Evolutionary conservation across 1,139 yeast species (phyloP).

Genomic region (Protomyces arabidopsidicola): DNA sequence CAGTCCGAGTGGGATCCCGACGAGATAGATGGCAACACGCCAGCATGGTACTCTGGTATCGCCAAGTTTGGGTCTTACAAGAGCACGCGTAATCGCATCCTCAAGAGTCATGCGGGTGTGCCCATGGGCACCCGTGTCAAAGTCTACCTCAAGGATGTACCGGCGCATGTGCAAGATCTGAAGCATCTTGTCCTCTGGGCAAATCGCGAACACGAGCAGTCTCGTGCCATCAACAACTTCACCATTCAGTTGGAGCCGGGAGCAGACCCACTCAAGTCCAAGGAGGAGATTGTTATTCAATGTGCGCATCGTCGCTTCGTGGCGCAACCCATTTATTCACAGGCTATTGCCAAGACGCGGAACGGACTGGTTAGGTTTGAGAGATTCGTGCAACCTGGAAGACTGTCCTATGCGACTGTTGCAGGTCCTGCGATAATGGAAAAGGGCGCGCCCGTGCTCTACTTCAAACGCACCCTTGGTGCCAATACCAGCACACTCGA

Average conservation of each 20-base stretch:
- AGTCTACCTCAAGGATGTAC: conserved; percentile 56
- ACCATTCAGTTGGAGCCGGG: conserved; percentile 62
- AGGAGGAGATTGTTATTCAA: conserved; percentile 74
- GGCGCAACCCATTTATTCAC: conserved; percentile 81
- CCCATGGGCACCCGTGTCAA: conserved; percentile 62
- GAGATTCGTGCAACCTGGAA: conserved; percentile 77
- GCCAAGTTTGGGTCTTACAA: conserved; percentile 71
- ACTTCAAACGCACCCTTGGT: conserved; percentile 43
- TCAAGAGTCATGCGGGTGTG: conserved; percentile 59
- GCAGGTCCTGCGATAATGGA: conserved; percentile 86
- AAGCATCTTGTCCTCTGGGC: conserved; percentile 47
- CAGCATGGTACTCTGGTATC: conserved; percentile 71
- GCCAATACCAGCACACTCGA: conserved; percentile 48
- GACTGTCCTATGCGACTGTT: conserved; percentile 71
- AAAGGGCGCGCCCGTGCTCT: conserved; percentile 47
- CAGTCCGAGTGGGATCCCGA: conserved; percentile 84
- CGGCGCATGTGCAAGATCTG: conserved; percentile 46
- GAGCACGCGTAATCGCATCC: conserved; percentile 65
- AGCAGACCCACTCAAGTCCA: conserved; percentile 82
- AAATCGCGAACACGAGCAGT: conserved; percentile 66
- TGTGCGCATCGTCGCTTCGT: conserved; percentile 88
- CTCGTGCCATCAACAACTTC: conserved; percentile 74
- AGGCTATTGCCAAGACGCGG: conserved; percentile 61
- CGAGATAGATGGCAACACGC: conserved; percentile 71
- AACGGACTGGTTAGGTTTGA: conserved; percentile 87